Percentiles rank a stretch among this genome's conserved stretches.
Evolutionary conservation across 768 basidiomycete species (phyloP).

Genomic region (Phaeolepiota aurea): DNA sequence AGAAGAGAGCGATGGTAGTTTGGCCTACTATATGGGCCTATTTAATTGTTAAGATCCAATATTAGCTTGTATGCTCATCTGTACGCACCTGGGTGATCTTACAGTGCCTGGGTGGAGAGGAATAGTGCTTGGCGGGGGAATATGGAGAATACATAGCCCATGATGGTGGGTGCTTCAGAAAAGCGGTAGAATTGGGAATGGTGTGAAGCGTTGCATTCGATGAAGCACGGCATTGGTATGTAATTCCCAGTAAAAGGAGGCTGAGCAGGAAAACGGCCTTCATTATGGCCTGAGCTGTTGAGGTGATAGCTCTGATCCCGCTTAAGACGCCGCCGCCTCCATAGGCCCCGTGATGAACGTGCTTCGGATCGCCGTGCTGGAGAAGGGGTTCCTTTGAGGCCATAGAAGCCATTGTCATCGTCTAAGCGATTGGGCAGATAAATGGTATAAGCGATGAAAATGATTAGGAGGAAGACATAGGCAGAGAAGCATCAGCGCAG

Average conservation of each 20-base stretch:
- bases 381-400: too few relatives aligned
- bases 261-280: neutral
- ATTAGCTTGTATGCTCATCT: too few relatives aligned
- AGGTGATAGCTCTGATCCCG: neutral
- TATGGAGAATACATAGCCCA: conserved; percentile 19
- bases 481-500: too few relatives aligned
- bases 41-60: neutral
- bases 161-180: neutral
- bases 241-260: neutral
- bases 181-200: neutral
- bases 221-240: neutral
- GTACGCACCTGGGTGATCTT: conserved; percentile 14
- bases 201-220: too few relatives aligned
- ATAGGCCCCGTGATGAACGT: too few relatives aligned
- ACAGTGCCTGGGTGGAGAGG: conserved; percentile 13
- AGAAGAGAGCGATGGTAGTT: neutral
- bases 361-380: too few relatives aligned
- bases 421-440: too few relatives aligned
- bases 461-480: too few relatives aligned
- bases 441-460: too few relatives aligned
- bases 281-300: too few relatives aligned
- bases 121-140: conserved; percentile 14
- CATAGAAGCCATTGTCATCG: too few relatives aligned
- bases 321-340: too few relatives aligned
- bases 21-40: conserved; percentile 55